phyloP scores from a whole-genome alignment of 805 yeast species.

The Starmerella vaccinii region DNA sequence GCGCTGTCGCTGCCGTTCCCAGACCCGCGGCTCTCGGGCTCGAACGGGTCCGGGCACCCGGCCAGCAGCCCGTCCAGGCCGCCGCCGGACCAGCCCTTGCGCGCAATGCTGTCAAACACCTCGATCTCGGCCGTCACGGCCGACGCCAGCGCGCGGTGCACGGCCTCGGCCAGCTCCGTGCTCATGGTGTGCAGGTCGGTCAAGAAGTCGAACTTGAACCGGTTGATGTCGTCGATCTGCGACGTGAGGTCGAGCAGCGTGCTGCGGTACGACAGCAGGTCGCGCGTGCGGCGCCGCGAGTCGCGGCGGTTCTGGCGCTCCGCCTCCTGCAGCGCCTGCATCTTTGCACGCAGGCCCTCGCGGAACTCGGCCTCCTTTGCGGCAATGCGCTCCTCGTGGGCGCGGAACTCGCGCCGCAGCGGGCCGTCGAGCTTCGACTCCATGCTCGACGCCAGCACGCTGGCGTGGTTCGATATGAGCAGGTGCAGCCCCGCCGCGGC shows the following conservation, averaged over 20 bases:
- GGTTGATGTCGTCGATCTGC: slow-evolving; percentile 70
- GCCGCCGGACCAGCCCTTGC: slow-evolving; percentile 80
- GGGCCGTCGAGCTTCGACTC: slow-evolving; percentile 48
- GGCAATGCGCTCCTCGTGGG: slow-evolving; percentile 38
- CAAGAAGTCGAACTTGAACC: slow-evolving; percentile 64
- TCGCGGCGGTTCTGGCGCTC: slow-evolving; percentile 53
- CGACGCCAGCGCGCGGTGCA: slow-evolving; percentile 49
- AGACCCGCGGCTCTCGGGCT: slow-evolving; percentile 6
- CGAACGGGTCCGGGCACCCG: slow-evolving; percentile 58
- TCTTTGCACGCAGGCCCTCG: slow-evolving; percentile 42
- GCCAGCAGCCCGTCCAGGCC: slow-evolving; percentile 63
- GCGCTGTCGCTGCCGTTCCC: neutral
- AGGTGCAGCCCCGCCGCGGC: slow-evolving; percentile 70
- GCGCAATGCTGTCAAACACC: slow-evolving; percentile 67
- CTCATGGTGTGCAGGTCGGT: slow-evolving; percentile 52
- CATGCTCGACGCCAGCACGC: slow-evolving; percentile 51
- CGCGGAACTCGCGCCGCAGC: slow-evolving; percentile 36
- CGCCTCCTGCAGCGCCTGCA: slow-evolving; percentile 44
- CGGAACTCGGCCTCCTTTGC: slow-evolving; percentile 47
- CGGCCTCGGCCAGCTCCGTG: slow-evolving; percentile 47
- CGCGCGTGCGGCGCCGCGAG: slow-evolving; percentile 50
- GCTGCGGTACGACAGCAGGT: slow-evolving; percentile 55
- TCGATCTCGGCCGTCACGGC: slow-evolving; percentile 72
- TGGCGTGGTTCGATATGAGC: slow-evolving; percentile 66
- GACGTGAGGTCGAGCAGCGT: slow-evolving; percentile 57